Percentiles rank a stretch among this genome's conserved stretches.
Conservation (phyloP, 768 basidiomycete species). For the Piloderma croceum region DNA sequence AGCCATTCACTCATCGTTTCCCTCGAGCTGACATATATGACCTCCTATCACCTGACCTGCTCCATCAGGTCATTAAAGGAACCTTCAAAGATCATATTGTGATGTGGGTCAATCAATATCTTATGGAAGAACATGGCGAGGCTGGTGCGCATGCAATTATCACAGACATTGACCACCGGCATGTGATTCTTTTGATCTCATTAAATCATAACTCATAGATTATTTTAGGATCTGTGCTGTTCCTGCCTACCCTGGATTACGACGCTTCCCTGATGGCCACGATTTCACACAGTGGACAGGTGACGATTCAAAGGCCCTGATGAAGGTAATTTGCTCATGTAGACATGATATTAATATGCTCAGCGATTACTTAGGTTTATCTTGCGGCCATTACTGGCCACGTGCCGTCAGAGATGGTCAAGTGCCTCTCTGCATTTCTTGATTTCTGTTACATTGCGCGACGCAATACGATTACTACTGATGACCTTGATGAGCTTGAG, state of each 20-base stretch:
- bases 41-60: slow-evolving; percentile 28
- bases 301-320: slow-evolving; percentile 23
- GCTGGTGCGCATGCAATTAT: slow-evolving; percentile 19
- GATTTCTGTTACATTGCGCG: slow-evolving; percentile 26
- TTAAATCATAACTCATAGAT: slow-evolving; percentile 5
- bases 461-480: slow-evolving; percentile 1
- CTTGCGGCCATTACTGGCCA: slow-evolving; percentile 11
- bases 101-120: slow-evolving; percentile 28
- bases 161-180: slow-evolving; percentile 32
- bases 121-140: slow-evolving; percentile 15
- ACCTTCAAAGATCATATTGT: slow-evolving; percentile 39
- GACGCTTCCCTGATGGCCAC: slow-evolving; percentile 11
- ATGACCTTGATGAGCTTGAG: slow-evolving; percentile 6
- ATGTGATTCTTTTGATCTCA: slow-evolving; percentile 11
- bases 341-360: neutral
- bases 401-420: slow-evolving; percentile 7
- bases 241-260: slow-evolving; percentile 11
- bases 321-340: slow-evolving; percentile 17
- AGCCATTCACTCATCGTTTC: slow-evolving; percentile 30
- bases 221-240: slow-evolving; percentile 10
- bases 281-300: slow-evolving; percentile 20
- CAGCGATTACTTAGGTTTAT: slow-evolving; percentile 6
- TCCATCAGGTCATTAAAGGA: slow-evolving; percentile 39
- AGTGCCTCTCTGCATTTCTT: slow-evolving; percentile 2
- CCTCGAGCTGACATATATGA: slow-evolving; percentile 33